phyloP scores from a whole-genome alignment of 1,284 basidiomycete species.

The Hymenochaete sp. region DNA sequence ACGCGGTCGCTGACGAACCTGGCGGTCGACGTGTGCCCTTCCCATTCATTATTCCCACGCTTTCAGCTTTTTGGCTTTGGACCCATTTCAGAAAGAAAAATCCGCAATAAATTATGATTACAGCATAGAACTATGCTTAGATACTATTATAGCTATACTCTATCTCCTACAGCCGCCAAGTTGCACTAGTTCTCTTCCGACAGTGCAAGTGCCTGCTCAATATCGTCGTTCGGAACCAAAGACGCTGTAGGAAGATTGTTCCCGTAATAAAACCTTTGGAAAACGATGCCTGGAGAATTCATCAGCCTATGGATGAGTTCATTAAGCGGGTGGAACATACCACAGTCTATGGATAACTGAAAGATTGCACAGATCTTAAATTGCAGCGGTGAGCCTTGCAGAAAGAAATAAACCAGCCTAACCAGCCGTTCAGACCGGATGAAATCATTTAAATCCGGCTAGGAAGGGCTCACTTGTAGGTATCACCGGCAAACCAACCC shows the following conservation, averaged over 20 bases:
- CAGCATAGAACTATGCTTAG: neutral
- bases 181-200: conserved; percentile 35
- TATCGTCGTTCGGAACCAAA: conserved; percentile 51
- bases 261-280: conserved; percentile 65
- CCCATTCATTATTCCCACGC: conserved; percentile 1
- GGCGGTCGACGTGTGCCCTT: conserved; percentile 11
- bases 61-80: no score
- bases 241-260: conserved; percentile 45
- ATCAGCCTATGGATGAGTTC: neutral
- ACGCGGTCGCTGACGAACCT: neutral
- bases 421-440: conserved; percentile 17
- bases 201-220: conserved; percentile 62
- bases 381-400: conserved; percentile 59
- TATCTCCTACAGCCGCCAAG: neutral
- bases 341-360: conserved; percentile 67
- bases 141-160: neutral
- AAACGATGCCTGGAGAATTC: conserved; percentile 48
- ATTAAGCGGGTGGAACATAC: conserved; percentile 34
- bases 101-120: neutral
- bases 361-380: conserved; percentile 77
- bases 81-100: no score
- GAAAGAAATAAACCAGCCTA: conserved; percentile 74
- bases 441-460: neutral
- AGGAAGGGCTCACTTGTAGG: conserved; percentile 56
- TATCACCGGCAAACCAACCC: conserved; percentile 76